Evolutionary conservation across 495 filamentous ascomycete species (phyloP), one percentile per base, ranked within the genome.

Genomic region (Daldinia decipiens): DNA sequence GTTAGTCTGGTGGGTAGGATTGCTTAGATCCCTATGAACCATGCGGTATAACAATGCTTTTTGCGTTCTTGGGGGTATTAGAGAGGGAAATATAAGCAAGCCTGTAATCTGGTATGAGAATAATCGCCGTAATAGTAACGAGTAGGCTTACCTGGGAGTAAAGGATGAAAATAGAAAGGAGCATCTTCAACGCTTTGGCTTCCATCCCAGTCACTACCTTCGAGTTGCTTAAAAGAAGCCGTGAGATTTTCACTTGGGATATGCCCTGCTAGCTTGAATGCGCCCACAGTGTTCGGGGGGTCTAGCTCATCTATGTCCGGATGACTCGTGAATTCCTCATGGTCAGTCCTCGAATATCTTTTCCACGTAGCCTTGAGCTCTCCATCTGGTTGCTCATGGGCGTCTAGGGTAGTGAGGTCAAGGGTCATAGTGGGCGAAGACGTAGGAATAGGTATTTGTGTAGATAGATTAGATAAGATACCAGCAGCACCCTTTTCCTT

Each of bases 1-100:
- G 80, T 98, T 98, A 62, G 95, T 97, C 72, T 90, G 85, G 76
- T 98, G 92, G 12, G 76, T 64, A 6, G 89, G 87, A 71, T 91
- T 85, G 59, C 90, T 90, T 13, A 98, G 86, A 78, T 97, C 92
- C 39, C 91, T 87, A 77, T 96, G 93, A 32, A 97, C 81, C 70
- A 97, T 79, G 26, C 86, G 85, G 12, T 80, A 85, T 5, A 97
- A 81, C 5, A 98, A 82, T 17, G 81, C 76, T 60, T 83, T 82
- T 78, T 98, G 95, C 21, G 91, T 83, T 4, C 81, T 76, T 13
- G 85, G 83, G 9, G 93, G 90, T 38, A 97, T 79, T 0, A 97
- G 77, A 9, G 85, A 84, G 59, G 94, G 94, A 24, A 92, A 81
- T 65, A 97, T 86, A 36, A 88, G 83, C 11, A 98, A 84, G 59